phyloP scores from a whole-genome alignment of 164 flowering plant genomes.

The grape (Vitis vinifera) region ASM3070453v1 NC_081810.1:1308001-1308500 shows the following conservation, averaged over 20 bases:
- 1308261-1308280: constrained; percentile 80
- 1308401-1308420: constrained; percentile 98
- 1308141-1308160: too few species aligned
- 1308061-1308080: too few species aligned
- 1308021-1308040: background rate
- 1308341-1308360: constrained; percentile 81
- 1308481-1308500: constrained; percentile 87
- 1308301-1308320: constrained; percentile 85
- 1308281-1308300: constrained; percentile 99
- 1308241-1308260: constrained; percentile 94
- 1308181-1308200: background rate
- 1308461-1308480: constrained; percentile 80
- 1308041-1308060: too few species aligned
- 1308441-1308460: constrained; percentile 96
- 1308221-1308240: constrained; percentile 95
- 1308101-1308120: too few species aligned
- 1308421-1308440: constrained; percentile 99
- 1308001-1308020: background rate
- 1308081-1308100: too few species aligned
- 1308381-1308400: constrained; percentile 96
- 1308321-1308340: constrained; percentile 87
- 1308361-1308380: constrained; percentile 97
- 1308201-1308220: background rate
- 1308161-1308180: too few species aligned
- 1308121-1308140: background rate